Base-by-base conservation (phyloP, 163 green algal species). In the Prototheca wickerhamii region DNA sequence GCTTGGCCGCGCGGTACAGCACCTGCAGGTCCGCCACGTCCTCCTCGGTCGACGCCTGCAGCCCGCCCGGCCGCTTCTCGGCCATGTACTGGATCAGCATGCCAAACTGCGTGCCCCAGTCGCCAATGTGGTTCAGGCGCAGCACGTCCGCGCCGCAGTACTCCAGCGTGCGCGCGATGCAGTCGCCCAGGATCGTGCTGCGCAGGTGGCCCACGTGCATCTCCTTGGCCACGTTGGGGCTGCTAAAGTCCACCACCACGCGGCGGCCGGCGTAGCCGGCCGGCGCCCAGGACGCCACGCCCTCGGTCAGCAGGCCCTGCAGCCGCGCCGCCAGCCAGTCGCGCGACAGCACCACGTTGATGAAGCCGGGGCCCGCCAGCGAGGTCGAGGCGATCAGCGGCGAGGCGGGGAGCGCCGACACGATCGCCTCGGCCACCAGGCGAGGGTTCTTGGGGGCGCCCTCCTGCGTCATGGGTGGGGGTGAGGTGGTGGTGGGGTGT, bases 101-200 rank as follows among this genome's bases (percentile, higher is more conserved):
- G 40, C 93, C 93, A 76, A 99, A 99, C 82, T 99, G 93, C 1
- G 93, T 98, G 63, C 93, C 93, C 93, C 93, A 99, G 77, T 99
- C 93, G 58, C 93, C 93, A 43, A 97, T 89, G 79, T 98, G 92
- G 82, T 98, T 98, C 23, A 97, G 79, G 15, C 91, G 82, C 76
- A 96, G 58, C 43, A 95, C 87, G 58, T 94, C 76, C 0, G 83
- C 80, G 33, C 86, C 84, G 66, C 84, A 92, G 73, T 87, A 95
- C 75, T 95, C 90, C 12, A 97, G 84, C 2, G 77, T 82, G 52
- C 79, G 76, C 17, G 70, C 67, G 4, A 91, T 75, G 25, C 79
- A 84, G 71, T 92, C 87, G 34, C 93, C 93, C 44, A 99, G 95
- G 78, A 99, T 98, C 62, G 92, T 98, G 50, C 85, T 95, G 28